phyloP scores from a whole-genome alignment of 2,329 filamentous ascomycete genomes.

The Aphanocladium album region DNA sequence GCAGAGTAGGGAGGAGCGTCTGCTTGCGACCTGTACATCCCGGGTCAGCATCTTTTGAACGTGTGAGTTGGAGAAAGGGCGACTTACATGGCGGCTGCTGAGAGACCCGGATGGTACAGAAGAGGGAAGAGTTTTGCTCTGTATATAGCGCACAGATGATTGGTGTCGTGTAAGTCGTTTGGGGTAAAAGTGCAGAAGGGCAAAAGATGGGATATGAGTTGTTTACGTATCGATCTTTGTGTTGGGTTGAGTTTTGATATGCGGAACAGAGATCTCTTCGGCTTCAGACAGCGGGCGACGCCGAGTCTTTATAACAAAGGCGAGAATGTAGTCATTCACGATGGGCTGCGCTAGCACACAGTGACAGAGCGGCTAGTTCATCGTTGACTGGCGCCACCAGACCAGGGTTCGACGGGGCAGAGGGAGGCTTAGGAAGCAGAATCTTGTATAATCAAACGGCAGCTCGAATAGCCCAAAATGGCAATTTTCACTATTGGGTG shows the following conservation, averaged over 20 bases:
- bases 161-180: not conserved
- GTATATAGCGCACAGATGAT: not conserved
- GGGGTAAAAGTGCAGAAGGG: no score
- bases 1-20: constrained; percentile 5
- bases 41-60: not conserved
- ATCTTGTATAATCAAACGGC: not conserved
- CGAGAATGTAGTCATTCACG: constrained; percentile 1
- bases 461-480: not conserved
- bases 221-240: no score
- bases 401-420: not conserved
- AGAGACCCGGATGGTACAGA: not conserved
- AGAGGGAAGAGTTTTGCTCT: not conserved
- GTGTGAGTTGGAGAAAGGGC: no score
- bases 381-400: not conserved
- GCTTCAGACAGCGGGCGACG: not conserved
- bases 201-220: no score
- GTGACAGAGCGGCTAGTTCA: not conserved
- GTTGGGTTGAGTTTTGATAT: no score
- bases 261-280: no score
- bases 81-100: not conserved
- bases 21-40: not conserved
- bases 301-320: not conserved
- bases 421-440: not conserved
- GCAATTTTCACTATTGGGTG: not conserved
- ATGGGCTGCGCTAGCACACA: not conserved